Percentiles rank a stretch among this genome's conserved stretches.
phyloP scores from a whole-genome alignment of 2,329 filamentous ascomycete genomes.

The Akanthomyces dipterigenus region DNA sequence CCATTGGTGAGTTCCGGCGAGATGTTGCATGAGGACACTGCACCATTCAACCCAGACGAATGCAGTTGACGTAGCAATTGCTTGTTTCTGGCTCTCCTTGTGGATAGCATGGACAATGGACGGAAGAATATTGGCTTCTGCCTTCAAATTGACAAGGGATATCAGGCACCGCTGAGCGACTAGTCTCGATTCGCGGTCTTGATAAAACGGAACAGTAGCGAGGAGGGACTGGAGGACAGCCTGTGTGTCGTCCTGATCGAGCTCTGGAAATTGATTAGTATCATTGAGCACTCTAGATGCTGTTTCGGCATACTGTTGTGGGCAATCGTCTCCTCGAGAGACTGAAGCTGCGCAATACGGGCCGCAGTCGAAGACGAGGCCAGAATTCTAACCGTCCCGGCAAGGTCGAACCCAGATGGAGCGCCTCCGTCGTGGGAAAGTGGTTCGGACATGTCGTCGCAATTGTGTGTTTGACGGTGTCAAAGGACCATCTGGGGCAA shows the following conservation, averaged over 20 bases:
- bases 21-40: constrained; percentile 67
- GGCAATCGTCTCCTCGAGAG: constrained; percentile 49
- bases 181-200: constrained; percentile 75
- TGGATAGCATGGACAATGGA: constrained; percentile 62
- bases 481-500: constrained; percentile 12
- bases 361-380: constrained; percentile 55
- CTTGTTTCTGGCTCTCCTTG: constrained; percentile 66
- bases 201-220: constrained; percentile 79
- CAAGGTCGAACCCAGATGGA: constrained; percentile 41
- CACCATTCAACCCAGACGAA: constrained; percentile 92
- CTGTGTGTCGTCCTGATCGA: constrained; percentile 42
- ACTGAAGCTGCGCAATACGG: constrained; percentile 48
- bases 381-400: constrained; percentile 42
- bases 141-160: constrained; percentile 53
- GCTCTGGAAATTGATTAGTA: constrained; percentile 26
- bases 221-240: constrained; percentile 68
- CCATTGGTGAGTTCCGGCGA: constrained; percentile 57
- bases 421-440: constrained; percentile 36
- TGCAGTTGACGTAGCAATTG: constrained; percentile 71
- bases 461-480: background rate
- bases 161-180: constrained; percentile 77
- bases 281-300: no score
- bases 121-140: constrained; percentile 50
- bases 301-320: constrained; percentile 40
- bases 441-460: constrained; percentile 29